phyloP scores from a whole-genome alignment of 1,139 yeast genomes.

The Hyphopichia pseudoburtonii region DNA sequence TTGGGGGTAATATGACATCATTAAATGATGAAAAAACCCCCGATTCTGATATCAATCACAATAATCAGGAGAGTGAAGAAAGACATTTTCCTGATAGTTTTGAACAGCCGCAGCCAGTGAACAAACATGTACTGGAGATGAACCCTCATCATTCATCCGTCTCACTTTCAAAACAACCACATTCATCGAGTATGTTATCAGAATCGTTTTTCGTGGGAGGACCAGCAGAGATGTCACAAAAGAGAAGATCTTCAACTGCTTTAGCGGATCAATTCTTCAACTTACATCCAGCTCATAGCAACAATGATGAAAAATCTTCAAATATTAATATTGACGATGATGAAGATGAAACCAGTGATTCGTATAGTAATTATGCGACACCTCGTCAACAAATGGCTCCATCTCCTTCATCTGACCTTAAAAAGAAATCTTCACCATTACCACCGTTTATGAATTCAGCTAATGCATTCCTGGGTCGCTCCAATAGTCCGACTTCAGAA shows the following conservation, averaged over 20 bases:
- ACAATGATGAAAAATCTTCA: not conserved
- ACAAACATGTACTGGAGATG: slow-evolving; percentile 26
- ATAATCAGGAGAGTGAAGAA: slow-evolving; percentile 7
- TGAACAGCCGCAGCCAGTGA: slow-evolving; percentile 25
- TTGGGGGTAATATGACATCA: slow-evolving; percentile 27
- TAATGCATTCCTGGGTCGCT: slow-evolving; percentile 39
- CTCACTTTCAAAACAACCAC: slow-evolving; percentile 41
- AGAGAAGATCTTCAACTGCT: slow-evolving; percentile 10
- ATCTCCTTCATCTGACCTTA: slow-evolving; percentile 23
- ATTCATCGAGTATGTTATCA: slow-evolving; percentile 40
- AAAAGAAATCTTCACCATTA: slow-evolving; percentile 39
- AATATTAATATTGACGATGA: not conserved
- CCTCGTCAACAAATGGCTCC: slow-evolving; percentile 3
- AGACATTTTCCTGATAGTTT: slow-evolving; percentile 21
- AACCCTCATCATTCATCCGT: slow-evolving; percentile 38
- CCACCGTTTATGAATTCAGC: slow-evolving; percentile 50
- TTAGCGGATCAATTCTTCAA: slow-evolving; percentile 22
- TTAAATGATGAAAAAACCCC: slow-evolving; percentile 5
- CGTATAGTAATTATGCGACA: not conserved
- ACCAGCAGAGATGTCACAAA: not conserved
- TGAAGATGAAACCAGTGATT: not conserved
- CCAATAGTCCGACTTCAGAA: slow-evolving; percentile 19
- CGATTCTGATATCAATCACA: too few relatives aligned
- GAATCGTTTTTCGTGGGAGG: slow-evolving; percentile 27
- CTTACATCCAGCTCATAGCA: not conserved